phyloP scores from a whole-genome alignment of 2,329 filamentous ascomycete genomes.

The Catunica adiposa region DNA sequence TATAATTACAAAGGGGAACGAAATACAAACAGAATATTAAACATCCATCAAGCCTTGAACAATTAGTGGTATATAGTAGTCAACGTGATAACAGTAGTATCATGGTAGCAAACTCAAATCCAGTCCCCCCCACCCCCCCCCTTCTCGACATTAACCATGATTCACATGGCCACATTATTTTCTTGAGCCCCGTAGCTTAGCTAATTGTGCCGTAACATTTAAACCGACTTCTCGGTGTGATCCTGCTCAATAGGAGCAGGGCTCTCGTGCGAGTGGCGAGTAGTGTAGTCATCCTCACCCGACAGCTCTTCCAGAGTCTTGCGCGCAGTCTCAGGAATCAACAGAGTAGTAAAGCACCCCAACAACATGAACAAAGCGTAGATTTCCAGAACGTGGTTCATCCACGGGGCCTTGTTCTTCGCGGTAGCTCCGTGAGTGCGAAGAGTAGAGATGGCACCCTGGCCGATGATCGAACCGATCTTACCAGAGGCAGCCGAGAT shows the following conservation, averaged over 20 bases:
- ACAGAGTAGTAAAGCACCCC: conserved; percentile 49
- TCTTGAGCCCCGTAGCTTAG: no score
- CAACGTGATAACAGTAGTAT: neutral
- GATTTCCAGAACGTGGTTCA: conserved; percentile 64
- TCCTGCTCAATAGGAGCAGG: conserved; percentile 2
- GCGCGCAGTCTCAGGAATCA: conserved; percentile 60
- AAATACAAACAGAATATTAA: neutral
- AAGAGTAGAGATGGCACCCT: conserved; percentile 40
- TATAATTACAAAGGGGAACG: neutral
- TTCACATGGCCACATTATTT: neutral
- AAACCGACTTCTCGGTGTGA: conserved; percentile 1
- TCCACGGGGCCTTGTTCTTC: conserved; percentile 39
- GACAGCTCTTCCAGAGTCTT: conserved; percentile 24
- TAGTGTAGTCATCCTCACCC: conserved; percentile 9
- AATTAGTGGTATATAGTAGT: no score
- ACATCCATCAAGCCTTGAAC: neutral
- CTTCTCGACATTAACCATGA: neutral
- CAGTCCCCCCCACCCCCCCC: neutral
- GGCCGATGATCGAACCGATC: conserved; percentile 27
- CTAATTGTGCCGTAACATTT: neutral
- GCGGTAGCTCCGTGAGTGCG: conserved; percentile 28
- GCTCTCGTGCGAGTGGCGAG: conserved; percentile 8
- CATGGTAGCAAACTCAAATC: neutral
- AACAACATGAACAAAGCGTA: conserved; percentile 61
- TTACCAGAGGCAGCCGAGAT: conserved; percentile 40